Conservation (phyloP, 345 rosid genomes). For the Populus pruinosa region DNA sequence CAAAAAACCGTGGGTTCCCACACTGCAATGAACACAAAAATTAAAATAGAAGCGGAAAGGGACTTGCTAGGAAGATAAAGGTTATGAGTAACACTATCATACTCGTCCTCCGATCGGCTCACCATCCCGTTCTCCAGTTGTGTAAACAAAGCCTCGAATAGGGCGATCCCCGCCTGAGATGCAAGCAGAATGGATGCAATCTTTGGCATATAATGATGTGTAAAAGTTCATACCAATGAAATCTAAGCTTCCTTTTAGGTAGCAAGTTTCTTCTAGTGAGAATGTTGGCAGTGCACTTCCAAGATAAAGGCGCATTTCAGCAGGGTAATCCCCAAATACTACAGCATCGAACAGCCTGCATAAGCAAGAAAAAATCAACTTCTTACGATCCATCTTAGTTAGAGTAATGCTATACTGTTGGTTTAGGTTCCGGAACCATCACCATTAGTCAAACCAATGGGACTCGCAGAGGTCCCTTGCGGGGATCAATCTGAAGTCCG, state of each 20-base stretch:
- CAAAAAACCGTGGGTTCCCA: conserved; percentile 30
- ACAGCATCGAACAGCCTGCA: conserved; percentile 42
- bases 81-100: not conserved
- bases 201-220: conserved; percentile 39
- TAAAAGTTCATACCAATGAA: conserved; percentile 50
- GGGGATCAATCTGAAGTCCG: no score
- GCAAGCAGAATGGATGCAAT: conserved; percentile 45
- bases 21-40: conserved; percentile 18
- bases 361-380: not conserved
- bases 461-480: no score
- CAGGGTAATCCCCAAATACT: conserved; percentile 48
- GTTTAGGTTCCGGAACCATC: no score
- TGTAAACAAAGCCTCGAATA: conserved; percentile 33
- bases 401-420: no score
- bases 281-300: conserved; percentile 38
- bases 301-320: conserved; percentile 35
- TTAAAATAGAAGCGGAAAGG: not conserved
- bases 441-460: no score
- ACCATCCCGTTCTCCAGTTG: conserved; percentile 39
- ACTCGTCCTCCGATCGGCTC: conserved; percentile 35
- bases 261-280: conserved; percentile 23
- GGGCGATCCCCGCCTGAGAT: conserved; percentile 25
- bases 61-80: not conserved
- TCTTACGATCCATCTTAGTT: not conserved
- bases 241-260: conserved; percentile 41